Evolutionary conservation across 148 eudicot species (phyloP).

Genomic region (Vaccinium vitisidaea): DNA sequence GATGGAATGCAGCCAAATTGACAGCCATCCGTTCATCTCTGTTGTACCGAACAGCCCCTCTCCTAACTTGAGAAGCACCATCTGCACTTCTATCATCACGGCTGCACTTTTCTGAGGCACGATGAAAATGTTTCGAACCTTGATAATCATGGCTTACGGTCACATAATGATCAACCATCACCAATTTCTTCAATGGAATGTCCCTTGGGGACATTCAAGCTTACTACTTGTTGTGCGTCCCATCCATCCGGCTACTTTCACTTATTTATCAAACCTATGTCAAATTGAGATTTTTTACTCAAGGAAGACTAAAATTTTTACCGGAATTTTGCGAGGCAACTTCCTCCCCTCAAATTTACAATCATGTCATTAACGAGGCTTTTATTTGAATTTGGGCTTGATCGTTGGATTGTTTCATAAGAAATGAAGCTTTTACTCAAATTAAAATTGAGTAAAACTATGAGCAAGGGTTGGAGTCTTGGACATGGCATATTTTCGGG

Average conservation of each 20-base stretch:
- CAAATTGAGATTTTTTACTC: no score
- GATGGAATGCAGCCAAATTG: background rate
- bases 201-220: conserved; percentile 69
- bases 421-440: no score
- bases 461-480: no score
- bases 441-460: no score
- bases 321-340: no score
- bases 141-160: background rate
- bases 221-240: conserved; percentile 46
- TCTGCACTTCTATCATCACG: background rate
- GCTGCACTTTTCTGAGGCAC: background rate
- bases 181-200: conserved; percentile 51
- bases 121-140: background rate
- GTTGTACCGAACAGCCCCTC: background rate
- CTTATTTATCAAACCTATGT: no score
- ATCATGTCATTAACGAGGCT: no score
- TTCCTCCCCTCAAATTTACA: no score
- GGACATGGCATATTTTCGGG: no score
- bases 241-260: conserved; percentile 21
- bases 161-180: conserved; percentile 16
- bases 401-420: no score
- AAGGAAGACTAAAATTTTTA: no score
- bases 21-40: background rate
- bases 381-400: no score
- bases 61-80: background rate